Base-by-base conservation (phyloP, 306 rosid species). In the Inga leiocalycina region DNA sequence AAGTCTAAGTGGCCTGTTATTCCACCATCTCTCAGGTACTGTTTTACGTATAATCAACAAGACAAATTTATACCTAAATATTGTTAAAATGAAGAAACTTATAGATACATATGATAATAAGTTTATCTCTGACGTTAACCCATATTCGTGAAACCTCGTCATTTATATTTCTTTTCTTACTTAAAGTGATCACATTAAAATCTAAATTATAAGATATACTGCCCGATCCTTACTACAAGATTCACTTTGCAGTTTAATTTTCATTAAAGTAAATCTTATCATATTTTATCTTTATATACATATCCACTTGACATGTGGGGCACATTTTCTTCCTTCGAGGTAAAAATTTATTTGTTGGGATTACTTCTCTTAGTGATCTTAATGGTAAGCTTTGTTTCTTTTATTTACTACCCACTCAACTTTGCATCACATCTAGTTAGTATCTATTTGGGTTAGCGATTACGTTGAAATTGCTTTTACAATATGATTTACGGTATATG, bases 11-110 rank as follows among this genome's bases (percentile, higher is more conserved):
- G 98, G 98, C 97, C 98, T 24, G 48, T 85, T 0, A 81, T 89
- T 0, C 97, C 98, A 5, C 32, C 89, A 10, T 87, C 94, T 17
- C 79, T 90, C 86, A 91, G 97, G 98, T 94, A 84, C 30, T 70
- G 68, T 10, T 62, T 10, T 62, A 61, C 12, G 27, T 54, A 37
- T 37, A 5, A 37, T 6, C 39, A 37, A 37, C 39, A 4, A 37
- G 13, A 51, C n/a, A 11, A 5, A 37, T 5, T 5, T 37, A 37
- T 37, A 39, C 57, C 14, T 51, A 51, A 51, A 51, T 51, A 51
- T 16, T 51, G 57, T 51, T 51, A 51, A 16, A 51, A 15, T 16
- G 57, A 51, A 51, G 19, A 51, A 17, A 51, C 15, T 16, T 16
- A 19, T 19, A 54, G 11, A 54, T 19, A 54, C 24, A 54, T 8